phyloP scores from a whole-genome alignment of 352 stramenopile species.

The Pythium sukuiense region DNA sequence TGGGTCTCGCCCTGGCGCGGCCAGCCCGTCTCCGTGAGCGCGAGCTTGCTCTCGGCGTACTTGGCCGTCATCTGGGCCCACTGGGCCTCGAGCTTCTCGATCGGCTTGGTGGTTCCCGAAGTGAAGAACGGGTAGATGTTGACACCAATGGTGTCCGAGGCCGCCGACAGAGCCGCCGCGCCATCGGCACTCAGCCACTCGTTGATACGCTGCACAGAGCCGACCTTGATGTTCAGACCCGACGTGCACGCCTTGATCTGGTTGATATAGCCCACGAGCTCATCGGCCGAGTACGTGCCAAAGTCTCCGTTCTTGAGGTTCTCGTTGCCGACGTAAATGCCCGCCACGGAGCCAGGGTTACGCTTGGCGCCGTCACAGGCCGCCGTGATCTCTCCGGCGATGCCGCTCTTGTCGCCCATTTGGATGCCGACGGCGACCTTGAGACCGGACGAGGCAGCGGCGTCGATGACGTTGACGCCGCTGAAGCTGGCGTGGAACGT shows the following conservation, averaged over 20 bases:
- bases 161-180: constrained; percentile 29
- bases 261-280: constrained; percentile 35
- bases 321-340: constrained; percentile 45
- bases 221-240: constrained; percentile 31
- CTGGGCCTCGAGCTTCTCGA: constrained; percentile 58
- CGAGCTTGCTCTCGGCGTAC: constrained; percentile 37
- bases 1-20: constrained; percentile 32
- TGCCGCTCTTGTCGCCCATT: constrained; percentile 30
- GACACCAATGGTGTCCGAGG: constrained; percentile 38
- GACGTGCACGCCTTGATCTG: constrained; percentile 32
- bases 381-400: constrained; percentile 35
- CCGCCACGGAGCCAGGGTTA: constrained; percentile 30
- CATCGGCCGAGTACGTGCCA: constrained; percentile 23
- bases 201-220: constrained; percentile 66
- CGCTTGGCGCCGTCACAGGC: constrained; percentile 28
- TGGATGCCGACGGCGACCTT: constrained; percentile 34
- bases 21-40: constrained; percentile 64
- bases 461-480: constrained; percentile 38
- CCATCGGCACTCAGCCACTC: constrained; percentile 50
- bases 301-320: constrained; percentile 37
- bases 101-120: constrained; percentile 25
- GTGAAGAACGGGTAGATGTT: constrained; percentile 85
- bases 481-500: constrained; percentile 41
- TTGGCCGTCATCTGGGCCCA: constrained; percentile 42
- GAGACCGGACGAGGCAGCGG: constrained; percentile 27